phyloP scores from a whole-genome alignment of 2,329 filamentous ascomycete genomes.

The Daldinia sp. region DNA sequence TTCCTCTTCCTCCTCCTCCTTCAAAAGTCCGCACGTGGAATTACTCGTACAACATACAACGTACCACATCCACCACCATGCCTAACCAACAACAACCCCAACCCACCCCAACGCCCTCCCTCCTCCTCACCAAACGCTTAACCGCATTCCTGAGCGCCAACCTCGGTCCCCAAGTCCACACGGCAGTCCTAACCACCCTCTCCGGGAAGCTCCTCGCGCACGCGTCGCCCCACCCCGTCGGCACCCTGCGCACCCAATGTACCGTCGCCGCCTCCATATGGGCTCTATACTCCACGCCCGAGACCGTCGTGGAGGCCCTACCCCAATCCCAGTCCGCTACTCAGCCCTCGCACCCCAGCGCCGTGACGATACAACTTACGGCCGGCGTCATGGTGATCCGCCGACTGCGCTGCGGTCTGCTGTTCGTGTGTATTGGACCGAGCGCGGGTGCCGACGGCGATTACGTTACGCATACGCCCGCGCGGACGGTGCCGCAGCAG shows the following conservation, averaged over 20 bases:
- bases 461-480: constrained; percentile 33
- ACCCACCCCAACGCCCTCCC: constrained; percentile 61
- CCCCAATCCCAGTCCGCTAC: constrained; percentile 48
- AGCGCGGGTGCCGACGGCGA: constrained; percentile 42
- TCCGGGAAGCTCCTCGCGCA: constrained; percentile 74
- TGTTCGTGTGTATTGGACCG: constrained; percentile 72
- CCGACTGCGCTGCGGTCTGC: constrained; percentile 67
- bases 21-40: not conserved
- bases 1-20: not conserved
- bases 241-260: constrained; percentile 70
- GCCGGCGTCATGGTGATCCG: constrained; percentile 71
- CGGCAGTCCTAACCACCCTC: constrained; percentile 69
- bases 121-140: constrained; percentile 75
- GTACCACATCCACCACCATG: constrained; percentile 28
- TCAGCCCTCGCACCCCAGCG: constrained; percentile 45
- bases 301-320: constrained; percentile 56
- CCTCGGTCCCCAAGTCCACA: constrained; percentile 68
- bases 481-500: constrained; percentile 43
- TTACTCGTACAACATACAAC: constrained; percentile 5
- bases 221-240: constrained; percentile 67
- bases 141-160: constrained; percentile 71
- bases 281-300: constrained; percentile 64
- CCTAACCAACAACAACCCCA: constrained; percentile 23
- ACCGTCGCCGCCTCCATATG: constrained; percentile 74
- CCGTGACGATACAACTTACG: constrained; percentile 70